phyloP scores from a whole-genome alignment of 148 eudicot species.

The Amaranthus hypochondriacus region DNA sequence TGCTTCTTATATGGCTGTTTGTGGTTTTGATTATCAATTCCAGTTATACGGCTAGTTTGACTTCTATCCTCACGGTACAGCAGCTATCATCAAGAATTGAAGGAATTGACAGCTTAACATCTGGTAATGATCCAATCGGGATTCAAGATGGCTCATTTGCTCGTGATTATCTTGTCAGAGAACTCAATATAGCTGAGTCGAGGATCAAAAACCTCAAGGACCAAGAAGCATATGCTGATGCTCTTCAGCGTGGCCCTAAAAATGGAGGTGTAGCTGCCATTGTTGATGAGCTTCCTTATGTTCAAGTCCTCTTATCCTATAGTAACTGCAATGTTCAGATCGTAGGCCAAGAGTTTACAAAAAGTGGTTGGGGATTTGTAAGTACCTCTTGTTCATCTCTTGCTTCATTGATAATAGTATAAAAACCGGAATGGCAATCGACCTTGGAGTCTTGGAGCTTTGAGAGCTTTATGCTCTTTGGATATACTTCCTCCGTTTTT shows the following conservation, averaged over 20 bases:
- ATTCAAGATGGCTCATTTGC: conserved; percentile 88
- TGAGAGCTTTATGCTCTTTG: too few species aligned
- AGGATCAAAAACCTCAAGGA: conserved; percentile 44
- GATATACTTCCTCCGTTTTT: too few species aligned
- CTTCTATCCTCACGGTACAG: conserved; percentile 83
- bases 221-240: conserved; percentile 39
- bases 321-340: conserved; percentile 46
- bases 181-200: conserved; percentile 53
- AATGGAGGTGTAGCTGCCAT: conserved; percentile 87
- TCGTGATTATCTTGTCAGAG: conserved; percentile 48
- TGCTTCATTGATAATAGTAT: neutral
- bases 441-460: neutral
- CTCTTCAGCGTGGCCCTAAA: conserved; percentile 55
- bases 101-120: conserved; percentile 67
- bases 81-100: conserved; percentile 58
- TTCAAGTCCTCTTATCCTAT: conserved; percentile 51
- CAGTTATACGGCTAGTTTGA: conserved; percentile 91
- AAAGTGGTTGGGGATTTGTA: conserved; percentile 96
- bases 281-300: conserved; percentile 82
- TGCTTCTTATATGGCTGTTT: conserved; percentile 77
- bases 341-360: conserved; percentile 81
- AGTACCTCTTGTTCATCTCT: conserved; percentile 28
- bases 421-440: neutral
- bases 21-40: conserved; percentile 78
- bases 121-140: conserved; percentile 66